These are phyloP conservation scores for Kwoniella newhampshirensis DNA, from an alignment of 768 basidiomycete species.

Conservation along the genomic window DNA sequence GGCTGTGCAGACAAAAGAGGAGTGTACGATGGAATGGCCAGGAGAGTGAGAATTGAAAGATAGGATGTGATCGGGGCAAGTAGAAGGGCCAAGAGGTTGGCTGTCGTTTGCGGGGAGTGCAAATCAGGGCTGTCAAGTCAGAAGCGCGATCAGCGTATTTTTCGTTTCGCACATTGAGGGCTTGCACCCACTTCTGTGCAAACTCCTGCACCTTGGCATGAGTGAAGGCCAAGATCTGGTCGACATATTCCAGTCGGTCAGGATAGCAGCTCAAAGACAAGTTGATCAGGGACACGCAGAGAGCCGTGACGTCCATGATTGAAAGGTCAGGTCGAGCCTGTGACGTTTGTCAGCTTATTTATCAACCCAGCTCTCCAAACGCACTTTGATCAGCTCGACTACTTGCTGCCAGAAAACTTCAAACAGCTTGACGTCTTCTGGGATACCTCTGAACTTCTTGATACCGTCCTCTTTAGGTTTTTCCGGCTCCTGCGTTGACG, in stretches of 20 bases:
- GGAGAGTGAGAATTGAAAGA: conserved; percentile 92
- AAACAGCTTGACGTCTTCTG: conserved; percentile 90
- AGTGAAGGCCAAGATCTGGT: conserved; percentile 89
- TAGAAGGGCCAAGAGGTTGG: conserved; percentile 86
- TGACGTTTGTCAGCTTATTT: conserved; percentile 2
- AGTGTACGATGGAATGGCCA: conserved; percentile 86
- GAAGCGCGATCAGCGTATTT: conserved; percentile 11
- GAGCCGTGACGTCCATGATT: conserved; percentile 95
- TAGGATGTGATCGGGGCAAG: conserved; percentile 95
- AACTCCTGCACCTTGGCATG: conserved; percentile 81
- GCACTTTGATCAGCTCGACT: conserved; percentile 92
- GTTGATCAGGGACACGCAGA: conserved; percentile 91
- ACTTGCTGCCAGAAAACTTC: conserved; percentile 99
- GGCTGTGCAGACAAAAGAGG: conserved; percentile 81
- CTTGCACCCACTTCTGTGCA: conserved; percentile 65
- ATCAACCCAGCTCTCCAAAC: conserved; percentile 28
- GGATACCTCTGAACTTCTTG: conserved; percentile 91
- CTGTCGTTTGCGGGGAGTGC: conserved; percentile 78
- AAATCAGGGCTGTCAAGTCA: conserved; percentile 70
- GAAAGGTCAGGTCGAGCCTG: conserved; percentile 95
- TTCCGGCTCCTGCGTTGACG: conserved; percentile 28
- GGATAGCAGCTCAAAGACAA: conserved; percentile 96
- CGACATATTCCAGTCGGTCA: conserved; percentile 92
- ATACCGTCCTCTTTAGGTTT: conserved; percentile 24
- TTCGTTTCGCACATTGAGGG: background rate